Base-by-base conservation (phyloP, 1,284 basidiomycete species). In the Leccinum pallidistipes region DNA sequence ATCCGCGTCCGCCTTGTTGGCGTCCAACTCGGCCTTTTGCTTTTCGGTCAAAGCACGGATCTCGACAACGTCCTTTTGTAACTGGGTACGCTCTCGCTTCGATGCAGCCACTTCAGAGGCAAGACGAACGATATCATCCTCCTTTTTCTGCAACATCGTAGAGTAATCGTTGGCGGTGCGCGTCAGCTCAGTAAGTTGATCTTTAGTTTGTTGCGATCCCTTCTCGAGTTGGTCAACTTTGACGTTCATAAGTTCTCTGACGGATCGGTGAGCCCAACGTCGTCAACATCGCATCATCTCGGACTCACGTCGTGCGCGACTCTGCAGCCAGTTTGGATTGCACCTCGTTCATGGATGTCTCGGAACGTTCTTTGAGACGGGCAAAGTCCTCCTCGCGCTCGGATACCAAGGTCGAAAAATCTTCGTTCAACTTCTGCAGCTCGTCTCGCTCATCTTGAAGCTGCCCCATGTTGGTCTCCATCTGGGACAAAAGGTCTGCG, bases 331-430 rank as follows among this genome's bases (percentile, higher is more conserved):
- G 79, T 71, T 91, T 92, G 6, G 80, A 82, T 71, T 94, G 89
- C 45, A 96, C 74, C 47, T 97, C 94, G 32, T 83, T 81, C 24
- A 88, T 77, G 11, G 84, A 77, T 16, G 78, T 69, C 29, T 95
- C 90, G 72, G 90, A 84, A 61, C 94, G 84, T 67, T 95, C 92
- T 72, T 91, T 94, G 0, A 87, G 78, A 43, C 94, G 82, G 3
- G 78, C 72, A 49, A 95, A 73, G 68, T 95, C 93, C 69, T 98
- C 92, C 65, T 96, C 92, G 43, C 88, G 86, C 66, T 94, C 87
- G 29, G 81, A 73, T 4, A 92, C 81, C 59, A 91, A 79, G 62
- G 85, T 87, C 69, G 88, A 85, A 36, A 95, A 79, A 55, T 95
- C 92, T 50, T 91, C 90, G 12, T 87, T 81, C 58, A 86, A 76